A percentile compares a stretch with the other conserved stretches of the same genome.
Evolutionary conservation across 2,329 filamentous ascomycete species (phyloP).

Genomic region (Aspergillus viridinutans): DNA sequence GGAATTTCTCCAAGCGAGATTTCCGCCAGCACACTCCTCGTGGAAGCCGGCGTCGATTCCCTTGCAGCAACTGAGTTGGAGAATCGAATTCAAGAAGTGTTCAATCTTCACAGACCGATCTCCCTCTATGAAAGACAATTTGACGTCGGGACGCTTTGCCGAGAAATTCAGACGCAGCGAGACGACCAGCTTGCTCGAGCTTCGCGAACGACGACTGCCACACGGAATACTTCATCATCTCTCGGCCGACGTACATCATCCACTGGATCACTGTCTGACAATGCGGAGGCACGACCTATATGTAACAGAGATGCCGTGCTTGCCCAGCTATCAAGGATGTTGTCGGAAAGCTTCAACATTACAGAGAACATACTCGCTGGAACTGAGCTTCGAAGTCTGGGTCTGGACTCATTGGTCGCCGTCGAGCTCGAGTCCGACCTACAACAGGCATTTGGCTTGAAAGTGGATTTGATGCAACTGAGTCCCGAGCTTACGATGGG

Average conservation of each 20-base stretch:
- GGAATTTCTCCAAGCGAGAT: neutral
- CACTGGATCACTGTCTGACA: neutral
- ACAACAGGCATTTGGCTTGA: neutral
- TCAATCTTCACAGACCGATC: neutral
- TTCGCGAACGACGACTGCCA: neutral
- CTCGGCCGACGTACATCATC: neutral
- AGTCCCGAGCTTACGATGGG: neutral
- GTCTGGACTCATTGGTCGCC: neutral
- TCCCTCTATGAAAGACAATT: neutral
- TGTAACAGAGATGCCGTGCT: neutral
- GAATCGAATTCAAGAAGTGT: neutral
- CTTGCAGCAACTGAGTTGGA: neutral
- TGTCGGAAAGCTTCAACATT: neutral
- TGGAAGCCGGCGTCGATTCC: slow-evolving; percentile 1
- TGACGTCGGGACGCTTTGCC: neutral
- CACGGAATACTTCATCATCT: neutral
- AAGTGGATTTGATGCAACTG: slow-evolving; percentile 1
- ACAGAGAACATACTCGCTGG: neutral
- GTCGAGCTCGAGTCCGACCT: slow-evolving; percentile 2
- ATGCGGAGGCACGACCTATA: neutral
- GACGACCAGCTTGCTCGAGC: neutral
- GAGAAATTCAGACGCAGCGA: neutral
- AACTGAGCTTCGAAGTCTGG: neutral
- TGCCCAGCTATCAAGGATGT: neutral
- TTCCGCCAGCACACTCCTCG: neutral